Percentiles rank a stretch among this genome's conserved stretches.
phyloP scores from a whole-genome alignment of 768 basidiomycete species.

The Amanita pseudoporphyria region DNA sequence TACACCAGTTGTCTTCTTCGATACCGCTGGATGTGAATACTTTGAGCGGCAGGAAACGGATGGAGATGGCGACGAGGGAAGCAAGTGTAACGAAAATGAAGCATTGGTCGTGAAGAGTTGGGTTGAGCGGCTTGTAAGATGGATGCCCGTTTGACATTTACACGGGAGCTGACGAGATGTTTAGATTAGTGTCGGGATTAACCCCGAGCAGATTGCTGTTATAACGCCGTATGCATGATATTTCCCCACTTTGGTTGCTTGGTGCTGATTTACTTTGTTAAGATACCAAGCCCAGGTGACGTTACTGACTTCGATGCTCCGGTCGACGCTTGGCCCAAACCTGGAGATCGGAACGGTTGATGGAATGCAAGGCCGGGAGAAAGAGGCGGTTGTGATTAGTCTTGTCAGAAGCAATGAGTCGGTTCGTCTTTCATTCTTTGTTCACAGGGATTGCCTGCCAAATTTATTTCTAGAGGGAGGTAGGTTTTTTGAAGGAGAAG shows the following conservation, averaged over 20 bases:
- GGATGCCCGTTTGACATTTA: neutral
- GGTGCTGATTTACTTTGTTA: conserved; percentile 15
- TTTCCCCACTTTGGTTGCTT: neutral
- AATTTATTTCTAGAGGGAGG: conserved; percentile 59
- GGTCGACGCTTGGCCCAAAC: conserved; percentile 51
- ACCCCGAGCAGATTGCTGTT: conserved; percentile 58
- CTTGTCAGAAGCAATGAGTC: conserved; percentile 88
- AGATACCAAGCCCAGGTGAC: conserved; percentile 95
- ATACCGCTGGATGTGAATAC: conserved; percentile 91
- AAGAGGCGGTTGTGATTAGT: conserved; percentile 87
- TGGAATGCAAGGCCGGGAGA: conserved; percentile 95
- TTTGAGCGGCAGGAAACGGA: conserved; percentile 62
- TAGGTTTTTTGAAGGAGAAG: conserved; percentile 92
- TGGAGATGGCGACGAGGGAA: conserved; percentile 79
- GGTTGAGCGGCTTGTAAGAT: conserved; percentile 66
- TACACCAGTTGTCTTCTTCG: conserved; percentile 84
- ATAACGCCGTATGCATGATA: conserved; percentile 46
- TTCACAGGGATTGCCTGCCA: neutral
- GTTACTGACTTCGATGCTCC: conserved; percentile 67
- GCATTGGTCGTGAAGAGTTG: conserved; percentile 76
- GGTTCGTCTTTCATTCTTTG: conserved; percentile 25
- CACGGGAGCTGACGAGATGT: neutral
- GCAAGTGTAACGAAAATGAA: conserved; percentile 92
- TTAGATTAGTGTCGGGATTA: conserved; percentile 12
- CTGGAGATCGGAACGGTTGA: conserved; percentile 95